Evolutionary conservation across 176 grass and related monocot genomes (phyloP).

Genomic region (Alopecurus myosuroides): DNA sequence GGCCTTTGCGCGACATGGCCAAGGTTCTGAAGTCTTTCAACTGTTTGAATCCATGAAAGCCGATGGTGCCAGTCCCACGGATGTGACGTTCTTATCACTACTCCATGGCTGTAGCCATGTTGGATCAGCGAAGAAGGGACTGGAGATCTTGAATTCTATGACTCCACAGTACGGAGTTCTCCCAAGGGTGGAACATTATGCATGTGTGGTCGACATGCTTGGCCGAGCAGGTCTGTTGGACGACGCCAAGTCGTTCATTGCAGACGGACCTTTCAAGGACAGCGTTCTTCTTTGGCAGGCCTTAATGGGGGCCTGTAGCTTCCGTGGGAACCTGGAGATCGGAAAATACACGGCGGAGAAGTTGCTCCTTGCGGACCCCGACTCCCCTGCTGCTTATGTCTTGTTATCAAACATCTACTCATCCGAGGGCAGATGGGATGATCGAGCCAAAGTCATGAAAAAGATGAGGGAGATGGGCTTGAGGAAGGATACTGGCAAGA

Average conservation of each 20-base stretch:
- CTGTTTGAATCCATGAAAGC: constrained; percentile 74
- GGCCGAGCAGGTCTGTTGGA: constrained; percentile 53
- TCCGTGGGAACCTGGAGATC: constrained; percentile 56
- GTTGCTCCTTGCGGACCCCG: constrained; percentile 46
- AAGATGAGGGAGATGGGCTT: constrained; percentile 59
- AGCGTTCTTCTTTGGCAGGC: constrained; percentile 67
- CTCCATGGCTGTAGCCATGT: constrained; percentile 83
- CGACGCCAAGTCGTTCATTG: constrained; percentile 64
- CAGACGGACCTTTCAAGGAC: constrained; percentile 46
- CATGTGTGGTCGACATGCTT: constrained; percentile 81
- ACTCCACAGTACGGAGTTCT: constrained; percentile 31
- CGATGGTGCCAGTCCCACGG: constrained; percentile 46
- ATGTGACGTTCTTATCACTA: constrained; percentile 81
- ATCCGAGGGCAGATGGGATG: constrained; percentile 55
- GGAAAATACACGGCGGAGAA: constrained; percentile 67
- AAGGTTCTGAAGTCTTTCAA: constrained; percentile 46
- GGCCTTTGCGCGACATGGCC: constrained; percentile 66
- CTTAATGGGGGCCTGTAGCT: constrained; percentile 81
- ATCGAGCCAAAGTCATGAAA: constrained; percentile 56
- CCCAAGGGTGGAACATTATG: constrained; percentile 81
- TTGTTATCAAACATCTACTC: constrained; percentile 79
- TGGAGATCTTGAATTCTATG: constrained; percentile 70
- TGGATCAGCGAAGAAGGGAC: constrained; percentile 62
- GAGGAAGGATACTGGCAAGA: constrained; percentile 85
- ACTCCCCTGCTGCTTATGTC: constrained; percentile 55